These are phyloP conservation scores for Arthrobotrys entomopaga DNA, from an alignment of 2,329 filamentous ascomycete species.

Conservation along the genomic window DNA sequence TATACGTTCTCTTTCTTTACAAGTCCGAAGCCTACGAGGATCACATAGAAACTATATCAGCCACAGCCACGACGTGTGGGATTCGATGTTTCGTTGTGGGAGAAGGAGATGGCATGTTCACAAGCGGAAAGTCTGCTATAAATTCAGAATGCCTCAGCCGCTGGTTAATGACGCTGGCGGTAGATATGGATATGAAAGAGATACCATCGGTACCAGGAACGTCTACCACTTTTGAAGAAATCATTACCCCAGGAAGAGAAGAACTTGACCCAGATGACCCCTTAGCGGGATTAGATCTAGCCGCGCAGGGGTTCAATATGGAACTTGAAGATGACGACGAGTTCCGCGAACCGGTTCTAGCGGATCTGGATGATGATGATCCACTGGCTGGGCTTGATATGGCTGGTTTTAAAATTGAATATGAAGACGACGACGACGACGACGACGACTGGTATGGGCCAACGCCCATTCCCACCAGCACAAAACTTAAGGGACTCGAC, in stretches of 20 bases:
- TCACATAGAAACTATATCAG: slow-evolving; percentile 3
- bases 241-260: background rate
- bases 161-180: slow-evolving; percentile 9
- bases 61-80: background rate
- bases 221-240: background rate
- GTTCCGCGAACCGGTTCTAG: background rate
- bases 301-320: background rate
- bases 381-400: slow-evolving; percentile 7
- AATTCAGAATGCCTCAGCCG: background rate
- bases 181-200: background rate
- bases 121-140: background rate
- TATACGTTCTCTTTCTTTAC: slow-evolving; percentile 17
- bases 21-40: background rate
- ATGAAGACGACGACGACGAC: background rate
- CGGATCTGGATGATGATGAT: slow-evolving; percentile 14
- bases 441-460: no score
- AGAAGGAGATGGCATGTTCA: background rate
- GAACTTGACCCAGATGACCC: slow-evolving; percentile 1
- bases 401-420: slow-evolving; percentile 6
- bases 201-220: background rate
- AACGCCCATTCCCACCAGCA: background rate
- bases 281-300: slow-evolving; percentile 2
- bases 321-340: background rate
- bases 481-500: background rate
- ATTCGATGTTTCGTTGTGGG: slow-evolving; percentile 13